Conservation (phyloP, 345 rosid species). For the Citrus medica region DNA sequence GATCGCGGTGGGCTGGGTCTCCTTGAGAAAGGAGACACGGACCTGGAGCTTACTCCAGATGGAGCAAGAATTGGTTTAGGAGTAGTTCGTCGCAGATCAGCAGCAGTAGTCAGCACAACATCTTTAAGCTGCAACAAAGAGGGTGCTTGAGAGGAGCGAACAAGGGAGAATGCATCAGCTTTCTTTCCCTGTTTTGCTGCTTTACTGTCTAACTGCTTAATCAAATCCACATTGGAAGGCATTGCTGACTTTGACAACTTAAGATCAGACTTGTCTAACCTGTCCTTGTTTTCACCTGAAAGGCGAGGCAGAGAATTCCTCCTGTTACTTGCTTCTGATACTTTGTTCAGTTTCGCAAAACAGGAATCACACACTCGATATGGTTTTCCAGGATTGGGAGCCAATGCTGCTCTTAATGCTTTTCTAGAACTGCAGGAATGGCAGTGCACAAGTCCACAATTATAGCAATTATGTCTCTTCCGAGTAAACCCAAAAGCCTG, state of each 20-base stretch:
- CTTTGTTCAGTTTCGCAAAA: constrained; percentile 66
- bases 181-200: constrained; percentile 93
- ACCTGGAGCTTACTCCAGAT: constrained; percentile 85
- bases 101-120: constrained; percentile 58
- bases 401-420: constrained; percentile 74
- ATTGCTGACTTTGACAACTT: constrained; percentile 64
- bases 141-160: constrained; percentile 69
- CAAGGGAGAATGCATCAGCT: constrained; percentile 71
- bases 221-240: constrained; percentile 81
- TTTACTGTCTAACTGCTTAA: constrained; percentile 87
- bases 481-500: constrained; percentile 92
- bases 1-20: constrained; percentile 95
- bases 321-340: constrained; percentile 61
- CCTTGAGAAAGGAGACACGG: constrained; percentile 95
- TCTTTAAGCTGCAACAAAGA: constrained; percentile 81
- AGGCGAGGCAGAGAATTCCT: constrained; percentile 71
- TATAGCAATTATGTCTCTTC: constrained; percentile 92
- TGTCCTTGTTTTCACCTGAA: constrained; percentile 90
- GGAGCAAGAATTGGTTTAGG: constrained; percentile 69
- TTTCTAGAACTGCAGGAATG: constrained; percentile 93
- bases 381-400: constrained; percentile 85
- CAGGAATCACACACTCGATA: constrained; percentile 95
- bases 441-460: constrained; percentile 97
- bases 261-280: constrained; percentile 80
- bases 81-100: constrained; percentile 57